Evolutionary conservation across 352 stramenopile species (phyloP).

Genomic region (Pythium dissotocum): DNA sequence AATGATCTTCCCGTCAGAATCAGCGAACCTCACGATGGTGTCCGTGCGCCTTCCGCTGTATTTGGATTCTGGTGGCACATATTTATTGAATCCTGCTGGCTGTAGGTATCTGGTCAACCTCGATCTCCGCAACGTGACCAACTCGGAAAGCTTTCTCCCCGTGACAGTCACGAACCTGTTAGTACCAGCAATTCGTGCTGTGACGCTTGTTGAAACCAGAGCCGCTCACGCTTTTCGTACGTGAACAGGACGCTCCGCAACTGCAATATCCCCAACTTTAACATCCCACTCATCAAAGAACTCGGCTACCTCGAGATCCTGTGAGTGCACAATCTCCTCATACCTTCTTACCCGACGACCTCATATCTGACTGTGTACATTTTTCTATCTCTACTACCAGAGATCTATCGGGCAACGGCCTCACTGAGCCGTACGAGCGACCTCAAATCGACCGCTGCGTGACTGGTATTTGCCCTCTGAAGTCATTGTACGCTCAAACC

Average conservation of each 20-base stretch:
- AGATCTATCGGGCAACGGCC: slow-evolving; percentile 8
- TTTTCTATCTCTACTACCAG: not conserved
- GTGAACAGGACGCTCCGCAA: slow-evolving; percentile 6
- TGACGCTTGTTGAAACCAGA: not conserved
- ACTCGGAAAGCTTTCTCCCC: not conserved
- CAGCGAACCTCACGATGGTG: slow-evolving; percentile 10
- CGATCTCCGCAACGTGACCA: not conserved
- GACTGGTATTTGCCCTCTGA: slow-evolving; percentile 14
- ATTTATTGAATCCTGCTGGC: not conserved
- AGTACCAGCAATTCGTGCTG: not conserved
- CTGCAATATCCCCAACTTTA: slow-evolving; percentile 11
- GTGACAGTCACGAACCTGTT: not conserved
- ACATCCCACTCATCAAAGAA: slow-evolving; percentile 10
- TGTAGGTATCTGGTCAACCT: not conserved
- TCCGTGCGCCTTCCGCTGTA: not conserved
- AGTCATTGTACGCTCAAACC: slow-evolving; percentile 7
- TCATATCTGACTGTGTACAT: no score
- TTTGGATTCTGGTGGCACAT: no score
- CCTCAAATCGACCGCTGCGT: slow-evolving; percentile 11
- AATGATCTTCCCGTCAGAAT: not conserved
- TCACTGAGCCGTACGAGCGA: slow-evolving; percentile 14
- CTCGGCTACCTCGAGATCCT: slow-evolving; percentile 11
- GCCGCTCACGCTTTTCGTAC: not conserved
- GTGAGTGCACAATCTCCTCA: not conserved
- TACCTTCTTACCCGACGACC: no score